A percentile compares a stretch with the other conserved stretches of the same genome.
phyloP scores from a whole-genome alignment of 345 rosid species.

The Eutrema yunnanense region DNA sequence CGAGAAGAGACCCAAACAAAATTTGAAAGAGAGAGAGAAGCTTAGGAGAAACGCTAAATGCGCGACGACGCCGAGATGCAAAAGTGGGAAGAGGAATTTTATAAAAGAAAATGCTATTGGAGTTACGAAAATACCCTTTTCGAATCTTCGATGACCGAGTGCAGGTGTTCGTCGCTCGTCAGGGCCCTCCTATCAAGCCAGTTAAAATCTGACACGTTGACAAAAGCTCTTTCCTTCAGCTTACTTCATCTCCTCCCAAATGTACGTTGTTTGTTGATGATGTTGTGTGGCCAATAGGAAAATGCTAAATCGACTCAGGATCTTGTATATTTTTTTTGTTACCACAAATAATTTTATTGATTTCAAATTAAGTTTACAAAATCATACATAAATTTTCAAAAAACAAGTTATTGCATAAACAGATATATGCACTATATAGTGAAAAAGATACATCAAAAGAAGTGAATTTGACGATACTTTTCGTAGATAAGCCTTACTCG shows the following conservation, averaged over 20 bases:
- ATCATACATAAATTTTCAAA: too few relatives aligned
- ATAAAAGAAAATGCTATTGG: background rate
- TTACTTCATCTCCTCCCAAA: background rate
- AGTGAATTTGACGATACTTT: too few relatives aligned
- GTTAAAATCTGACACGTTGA: background rate
- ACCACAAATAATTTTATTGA: too few relatives aligned
- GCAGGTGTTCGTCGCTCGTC: background rate
- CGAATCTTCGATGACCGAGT: conserved; percentile 1
- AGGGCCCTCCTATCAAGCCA: background rate
- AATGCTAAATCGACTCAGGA: background rate
- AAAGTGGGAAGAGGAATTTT: background rate
- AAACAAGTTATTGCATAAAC: too few relatives aligned
- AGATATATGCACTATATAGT: too few relatives aligned
- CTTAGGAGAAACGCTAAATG: conserved; percentile 21
- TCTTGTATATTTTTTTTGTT: background rate
- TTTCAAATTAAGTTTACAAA: too few relatives aligned
- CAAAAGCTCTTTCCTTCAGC: background rate
- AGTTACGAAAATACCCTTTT: conserved; percentile 2
- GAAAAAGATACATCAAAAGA: too few relatives aligned
- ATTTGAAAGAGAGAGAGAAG: conserved; percentile 10
- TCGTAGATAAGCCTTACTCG: too few relatives aligned
- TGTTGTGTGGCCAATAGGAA: background rate
- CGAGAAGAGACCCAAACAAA: background rate
- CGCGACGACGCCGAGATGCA: background rate
- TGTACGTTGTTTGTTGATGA: background rate